These are phyloP conservation scores for Clathrospora elynae DNA, from an alignment of 2,329 filamentous ascomycete genomes.

Conservation along the genomic window DNA sequence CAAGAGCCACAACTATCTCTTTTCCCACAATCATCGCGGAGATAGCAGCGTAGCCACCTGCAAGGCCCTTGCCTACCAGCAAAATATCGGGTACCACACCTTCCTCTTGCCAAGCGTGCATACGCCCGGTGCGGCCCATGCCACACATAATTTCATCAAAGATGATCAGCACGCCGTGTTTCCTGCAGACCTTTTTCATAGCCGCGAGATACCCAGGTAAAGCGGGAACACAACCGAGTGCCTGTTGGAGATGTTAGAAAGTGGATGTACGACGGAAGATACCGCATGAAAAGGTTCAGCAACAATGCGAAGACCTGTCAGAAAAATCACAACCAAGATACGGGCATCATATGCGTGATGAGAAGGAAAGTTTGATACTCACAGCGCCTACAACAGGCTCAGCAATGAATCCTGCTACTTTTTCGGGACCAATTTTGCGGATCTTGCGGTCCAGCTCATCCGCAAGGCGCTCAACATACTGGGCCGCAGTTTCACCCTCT, in stretches of 20 bases:
- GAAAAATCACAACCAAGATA: not conserved
- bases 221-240: conserved; percentile 71
- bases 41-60: conserved; percentile 66
- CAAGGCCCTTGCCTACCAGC: conserved; percentile 69
- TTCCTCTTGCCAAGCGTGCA: conserved; percentile 68
- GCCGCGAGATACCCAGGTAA: conserved; percentile 71
- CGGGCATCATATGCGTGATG: not conserved
- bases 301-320: no score
- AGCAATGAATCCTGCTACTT: conserved; percentile 72
- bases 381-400: conserved; percentile 75
- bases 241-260: conserved; percentile 45
- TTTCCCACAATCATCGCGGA: conserved; percentile 63
- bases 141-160: conserved; percentile 80
- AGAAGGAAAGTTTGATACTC: conserved; percentile 39
- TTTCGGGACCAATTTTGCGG: conserved; percentile 63
- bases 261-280: not conserved
- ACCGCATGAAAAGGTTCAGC: no score
- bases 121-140: conserved; percentile 62
- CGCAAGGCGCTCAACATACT: conserved; percentile 66
- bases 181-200: conserved; percentile 70
- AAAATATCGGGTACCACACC: conserved; percentile 67
- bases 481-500: conserved; percentile 58
- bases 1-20: conserved; percentile 57
- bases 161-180: conserved; percentile 74
- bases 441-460: conserved; percentile 72